These are phyloP conservation scores for Colletotrichum noveboracense DNA, from an alignment of 2,329 filamentous ascomycete genomes.

Conservation along the genomic window DNA sequence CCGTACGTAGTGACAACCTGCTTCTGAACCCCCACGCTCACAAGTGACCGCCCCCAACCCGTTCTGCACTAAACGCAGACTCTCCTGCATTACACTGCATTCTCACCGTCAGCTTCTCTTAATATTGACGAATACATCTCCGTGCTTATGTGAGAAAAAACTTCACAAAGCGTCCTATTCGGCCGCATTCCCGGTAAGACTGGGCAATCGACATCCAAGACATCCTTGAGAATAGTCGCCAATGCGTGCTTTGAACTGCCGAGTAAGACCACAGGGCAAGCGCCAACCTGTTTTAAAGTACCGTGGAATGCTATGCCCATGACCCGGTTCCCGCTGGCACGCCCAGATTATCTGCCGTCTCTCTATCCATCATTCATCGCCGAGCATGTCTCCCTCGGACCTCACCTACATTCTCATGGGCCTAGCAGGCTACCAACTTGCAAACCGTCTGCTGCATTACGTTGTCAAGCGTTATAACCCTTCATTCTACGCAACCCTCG, in stretches of 20 bases:
- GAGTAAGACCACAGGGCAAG: background rate
- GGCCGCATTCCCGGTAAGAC: background rate
- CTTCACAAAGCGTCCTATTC: background rate
- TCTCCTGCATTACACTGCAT: background rate
- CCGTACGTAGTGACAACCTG: fast-evolving
- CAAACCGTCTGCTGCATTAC: background rate
- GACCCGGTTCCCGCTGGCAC: background rate
- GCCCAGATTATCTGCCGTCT: background rate
- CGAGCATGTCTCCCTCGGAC: background rate
- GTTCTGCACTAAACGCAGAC: background rate
- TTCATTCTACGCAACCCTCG: background rate
- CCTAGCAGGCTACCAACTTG: background rate
- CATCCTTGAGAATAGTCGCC: background rate
- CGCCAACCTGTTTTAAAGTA: background rate
- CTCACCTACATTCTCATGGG: background rate
- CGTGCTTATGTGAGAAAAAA: conserved; percentile 1
- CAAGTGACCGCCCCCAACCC: background rate
- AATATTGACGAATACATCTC: background rate
- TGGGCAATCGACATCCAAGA: background rate
- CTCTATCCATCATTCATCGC: background rate
- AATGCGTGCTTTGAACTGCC: background rate
- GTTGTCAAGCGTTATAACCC: background rate
- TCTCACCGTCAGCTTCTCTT: background rate
- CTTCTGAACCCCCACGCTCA: background rate
- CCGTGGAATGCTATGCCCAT: background rate